These are phyloP conservation scores for Claviceps digitariae DNA, from an alignment of 2,329 filamentous ascomycete genomes.

Conservation along the genomic window DNA sequence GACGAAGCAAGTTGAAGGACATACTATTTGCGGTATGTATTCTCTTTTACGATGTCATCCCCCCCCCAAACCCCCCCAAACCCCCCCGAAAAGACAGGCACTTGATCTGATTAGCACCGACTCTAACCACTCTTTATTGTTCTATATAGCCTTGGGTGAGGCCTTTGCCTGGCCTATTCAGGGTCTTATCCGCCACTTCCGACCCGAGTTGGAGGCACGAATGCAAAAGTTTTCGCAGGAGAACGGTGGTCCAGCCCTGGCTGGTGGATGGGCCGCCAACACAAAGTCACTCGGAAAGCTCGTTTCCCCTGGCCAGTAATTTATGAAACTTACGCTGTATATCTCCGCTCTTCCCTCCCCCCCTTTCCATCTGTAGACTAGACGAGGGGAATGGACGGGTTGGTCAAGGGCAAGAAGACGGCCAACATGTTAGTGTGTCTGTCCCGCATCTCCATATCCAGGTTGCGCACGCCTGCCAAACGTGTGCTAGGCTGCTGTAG, in stretches of 20 bases:
- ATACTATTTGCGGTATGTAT: constrained; percentile 84
- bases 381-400: neutral
- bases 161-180: constrained; percentile 98
- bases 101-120: too few species aligned
- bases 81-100: too few species aligned
- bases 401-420: neutral
- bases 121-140: neutral
- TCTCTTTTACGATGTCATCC: neutral
- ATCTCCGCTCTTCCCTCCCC: neutral
- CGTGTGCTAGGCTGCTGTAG: neutral
- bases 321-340: constrained; percentile 7
- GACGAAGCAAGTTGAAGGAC: constrained; percentile 97
- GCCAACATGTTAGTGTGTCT: neutral
- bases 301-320: constrained; percentile 79
- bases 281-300: constrained; percentile 66
- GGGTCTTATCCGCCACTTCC: constrained; percentile 95
- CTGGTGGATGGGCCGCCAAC: constrained; percentile 77
- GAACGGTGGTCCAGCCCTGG: constrained; percentile 60
- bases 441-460: neutral
- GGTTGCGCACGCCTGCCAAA: neutral
- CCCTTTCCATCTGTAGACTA: constrained; percentile 1
- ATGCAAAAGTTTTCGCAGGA: constrained; percentile 69
- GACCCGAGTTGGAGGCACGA: constrained; percentile 84
- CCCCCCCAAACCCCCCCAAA: too few species aligned
- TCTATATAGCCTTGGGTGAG: constrained; percentile 63